Evolutionary conservation across 2,329 filamentous ascomycete species (phyloP).

Genomic region (Colletotrichum kahawae): DNA sequence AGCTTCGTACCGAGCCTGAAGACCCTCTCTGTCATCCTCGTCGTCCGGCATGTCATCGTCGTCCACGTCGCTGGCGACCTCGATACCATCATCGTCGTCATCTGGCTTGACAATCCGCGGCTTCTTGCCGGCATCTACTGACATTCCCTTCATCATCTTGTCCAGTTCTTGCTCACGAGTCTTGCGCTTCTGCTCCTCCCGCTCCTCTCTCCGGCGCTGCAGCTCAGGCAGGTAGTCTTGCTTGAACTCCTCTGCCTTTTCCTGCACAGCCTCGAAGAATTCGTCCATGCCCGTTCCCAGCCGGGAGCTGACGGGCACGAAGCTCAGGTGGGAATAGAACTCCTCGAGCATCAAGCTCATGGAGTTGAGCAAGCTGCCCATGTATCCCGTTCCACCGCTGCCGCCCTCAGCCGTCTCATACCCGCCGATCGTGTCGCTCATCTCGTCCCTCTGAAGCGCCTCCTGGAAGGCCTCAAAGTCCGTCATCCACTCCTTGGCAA

Average conservation of each 20-base stretch:
- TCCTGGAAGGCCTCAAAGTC: conserved; percentile 96
- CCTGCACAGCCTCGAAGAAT: conserved; percentile 88
- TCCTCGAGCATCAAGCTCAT: conserved; percentile 98
- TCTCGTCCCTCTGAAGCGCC: conserved; percentile 81
- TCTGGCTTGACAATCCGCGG: conserved; percentile 38
- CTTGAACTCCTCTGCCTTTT: conserved; percentile 88
- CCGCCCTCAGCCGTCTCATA: conserved; percentile 65
- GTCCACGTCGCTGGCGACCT: conserved; percentile 63
- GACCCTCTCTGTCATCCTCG: conserved; percentile 66
- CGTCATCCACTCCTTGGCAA: conserved; percentile 99
- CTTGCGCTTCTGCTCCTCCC: conserved; percentile 76
- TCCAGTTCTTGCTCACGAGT: conserved; percentile 82
- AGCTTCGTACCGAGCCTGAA: conserved; percentile 78
- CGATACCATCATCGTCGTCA: conserved; percentile 52
- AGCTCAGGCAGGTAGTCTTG: conserved; percentile 92
- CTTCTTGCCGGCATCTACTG: conserved; percentile 40
- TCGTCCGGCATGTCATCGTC: conserved; percentile 63
- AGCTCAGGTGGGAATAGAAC: conserved; percentile 92
- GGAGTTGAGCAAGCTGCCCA: conserved; percentile 93
- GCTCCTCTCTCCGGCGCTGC: conserved; percentile 75
- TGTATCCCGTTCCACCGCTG: conserved; percentile 86
- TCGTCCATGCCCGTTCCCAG: conserved; percentile 90
- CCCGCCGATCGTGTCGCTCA: conserved; percentile 76
- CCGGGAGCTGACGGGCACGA: conserved; percentile 93
- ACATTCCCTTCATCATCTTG: conserved; percentile 95